Evolutionary conservation across 2,329 filamentous ascomycete genomes (phyloP).

Genomic region (Colletotrichum incanum): DNA sequence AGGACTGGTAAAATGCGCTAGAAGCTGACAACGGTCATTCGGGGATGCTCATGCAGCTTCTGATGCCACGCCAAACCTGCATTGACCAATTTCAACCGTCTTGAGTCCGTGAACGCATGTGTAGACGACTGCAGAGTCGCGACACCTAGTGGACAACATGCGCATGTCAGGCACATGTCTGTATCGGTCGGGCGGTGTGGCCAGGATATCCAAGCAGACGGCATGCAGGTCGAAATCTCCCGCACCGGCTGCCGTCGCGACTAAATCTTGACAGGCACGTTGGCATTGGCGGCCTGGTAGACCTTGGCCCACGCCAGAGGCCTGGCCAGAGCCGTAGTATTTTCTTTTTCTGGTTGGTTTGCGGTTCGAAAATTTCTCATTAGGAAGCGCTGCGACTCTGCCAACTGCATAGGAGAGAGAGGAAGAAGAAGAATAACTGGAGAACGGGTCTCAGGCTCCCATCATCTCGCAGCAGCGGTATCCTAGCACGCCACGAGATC

Average conservation of each 20-base stretch:
- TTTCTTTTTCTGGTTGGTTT: slow-evolving; percentile 18
- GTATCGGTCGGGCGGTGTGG: slow-evolving; percentile 21
- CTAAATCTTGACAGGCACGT: slow-evolving; percentile 8
- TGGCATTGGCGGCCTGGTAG: slow-evolving; percentile 1
- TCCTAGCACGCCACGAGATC: slow-evolving; percentile 29
- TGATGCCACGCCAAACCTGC: slow-evolving; percentile 19
- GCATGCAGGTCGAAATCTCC: slow-evolving; percentile 40
- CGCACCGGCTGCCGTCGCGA: slow-evolving; percentile 25
- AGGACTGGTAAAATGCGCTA: slow-evolving; percentile 2
- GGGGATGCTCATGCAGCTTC: slow-evolving; percentile 27
- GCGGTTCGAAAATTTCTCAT: slow-evolving; percentile 13
- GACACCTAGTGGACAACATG: slow-evolving; percentile 2
- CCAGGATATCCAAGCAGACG: slow-evolving; percentile 23
- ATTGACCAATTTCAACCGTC: slow-evolving; percentile 15
- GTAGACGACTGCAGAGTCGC: background rate
- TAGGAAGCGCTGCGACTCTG: slow-evolving; percentile 15
- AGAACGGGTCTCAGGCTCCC: slow-evolving; percentile 32
- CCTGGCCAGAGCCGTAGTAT: slow-evolving; percentile 18
- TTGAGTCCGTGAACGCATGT: background rate
- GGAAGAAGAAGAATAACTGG: slow-evolving; percentile 14
- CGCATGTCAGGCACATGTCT: slow-evolving; percentile 34
- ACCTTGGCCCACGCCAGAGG: slow-evolving; percentile 1
- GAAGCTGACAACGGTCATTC: slow-evolving; percentile 13
- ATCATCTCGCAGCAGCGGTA: slow-evolving; percentile 30
- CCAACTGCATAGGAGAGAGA: slow-evolving; percentile 18